A percentile compares a stretch with the other conserved stretches of the same genome.
phyloP scores from a whole-genome alignment of 2,329 filamentous ascomycete species.

The Aspergillus viridinutans region DNA sequence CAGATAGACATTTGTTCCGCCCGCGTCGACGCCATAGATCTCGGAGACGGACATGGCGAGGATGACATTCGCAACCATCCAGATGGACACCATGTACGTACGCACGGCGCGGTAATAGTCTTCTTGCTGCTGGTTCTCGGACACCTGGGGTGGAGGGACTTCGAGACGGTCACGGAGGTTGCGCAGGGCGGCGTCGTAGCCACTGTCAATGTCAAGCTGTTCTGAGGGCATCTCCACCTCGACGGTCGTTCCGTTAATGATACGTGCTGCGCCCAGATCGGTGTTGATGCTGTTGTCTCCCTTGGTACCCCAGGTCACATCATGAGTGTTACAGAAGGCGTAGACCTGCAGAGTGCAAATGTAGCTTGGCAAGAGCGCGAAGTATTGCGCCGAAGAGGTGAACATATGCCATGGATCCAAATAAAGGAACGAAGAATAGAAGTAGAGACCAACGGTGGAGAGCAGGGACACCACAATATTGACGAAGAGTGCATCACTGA shows the following conservation, averaged over 20 bases:
- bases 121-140: slow-evolving; percentile 84
- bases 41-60: slow-evolving; percentile 92
- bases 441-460: slow-evolving; percentile 89
- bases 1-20: slow-evolving; percentile 83
- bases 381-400: slow-evolving; percentile 86
- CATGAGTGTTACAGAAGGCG: slow-evolving; percentile 98
- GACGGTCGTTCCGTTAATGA: slow-evolving; percentile 71
- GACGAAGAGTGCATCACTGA: slow-evolving; percentile 89
- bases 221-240: slow-evolving; percentile 97
- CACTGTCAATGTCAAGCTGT: slow-evolving; percentile 95
- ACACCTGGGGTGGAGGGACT: slow-evolving; percentile 59
- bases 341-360: slow-evolving; percentile 98
- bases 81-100: slow-evolving; percentile 95
- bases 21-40: slow-evolving; percentile 67
- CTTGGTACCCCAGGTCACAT: slow-evolving; percentile 98
- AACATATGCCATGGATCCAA: slow-evolving; percentile 99
- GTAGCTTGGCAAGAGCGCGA: slow-evolving; percentile 84
- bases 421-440: slow-evolving; percentile 93
- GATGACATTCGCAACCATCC: slow-evolving; percentile 89
- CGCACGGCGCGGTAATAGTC: slow-evolving; percentile 97
- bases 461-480: slow-evolving; percentile 88
- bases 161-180: slow-evolving; percentile 92
- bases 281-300: slow-evolving; percentile 94
- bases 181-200: slow-evolving; percentile 93
- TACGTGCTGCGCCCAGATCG: slow-evolving; percentile 81